Base-by-base conservation (phyloP, 2,329 filamentous ascomycete genomes). In the Colletotrichum agaves region DNA sequence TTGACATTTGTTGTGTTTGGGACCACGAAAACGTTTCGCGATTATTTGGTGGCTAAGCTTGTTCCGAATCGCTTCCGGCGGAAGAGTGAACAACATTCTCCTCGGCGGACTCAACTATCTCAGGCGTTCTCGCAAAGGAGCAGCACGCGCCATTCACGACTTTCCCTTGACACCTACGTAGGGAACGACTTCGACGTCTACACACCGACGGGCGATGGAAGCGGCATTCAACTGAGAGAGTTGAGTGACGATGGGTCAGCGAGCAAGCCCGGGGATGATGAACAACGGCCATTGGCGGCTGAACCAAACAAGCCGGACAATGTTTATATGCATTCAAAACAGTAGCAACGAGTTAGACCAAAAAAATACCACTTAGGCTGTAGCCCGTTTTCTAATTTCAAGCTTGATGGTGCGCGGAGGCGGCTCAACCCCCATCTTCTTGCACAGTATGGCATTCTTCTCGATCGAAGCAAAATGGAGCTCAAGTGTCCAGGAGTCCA, bases 1-100 rank as follows among this genome's bases (percentile, higher is more conserved):
- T 60, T 74, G 23, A 68, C 69, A 8, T 74, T 74, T 47, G 49
- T 74, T 13, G 71, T 74, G 8, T 74, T 74, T 41, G 73, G 73
- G 31, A 74, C 73, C 2, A 74, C 73, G 12, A 72, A 71, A 37
- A 69, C 71, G 2, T 72, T 74, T 37, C 69, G 72, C 35, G 58
- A 71, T 27, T 73, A 71, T 27, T 63, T 74, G 64, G 66, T 61
- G 35, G 50, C 35, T 13, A 69, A 68, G 8, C 64, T 74, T 7
- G 23, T 74, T 2, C 73, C 73, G 12, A 13, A 33, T 31, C 27
- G 47, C 4, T 46, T 71, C 5, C 60, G 63, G 56, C 37, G 23
- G n/a, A 37, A 13, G 39, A 65, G 43, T 41, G 39, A 31, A 8
- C 46, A 46, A 47, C 4, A 33, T 8, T 61, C 58, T n/a, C 60